These are phyloP conservation scores for Conticribra guillardii DNA, from an alignment of 108 stramenopile species.

Conservation along the genomic window DNA sequence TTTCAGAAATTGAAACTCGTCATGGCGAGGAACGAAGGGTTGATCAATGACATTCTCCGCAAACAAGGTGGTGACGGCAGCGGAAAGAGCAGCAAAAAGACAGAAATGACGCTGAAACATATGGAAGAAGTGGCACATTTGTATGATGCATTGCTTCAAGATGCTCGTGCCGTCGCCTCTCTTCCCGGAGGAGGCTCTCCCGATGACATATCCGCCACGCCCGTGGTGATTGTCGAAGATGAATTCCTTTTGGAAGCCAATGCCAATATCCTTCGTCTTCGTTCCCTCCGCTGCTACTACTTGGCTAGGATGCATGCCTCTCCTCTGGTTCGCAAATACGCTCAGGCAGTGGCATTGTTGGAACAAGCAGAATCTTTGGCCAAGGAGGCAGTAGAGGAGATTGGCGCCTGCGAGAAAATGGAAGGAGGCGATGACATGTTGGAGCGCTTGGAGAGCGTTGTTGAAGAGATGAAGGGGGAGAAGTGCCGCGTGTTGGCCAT, in stretches of 20 bases:
- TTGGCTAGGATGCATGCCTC: conserved; percentile 58
- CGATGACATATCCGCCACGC: conserved; percentile 25
- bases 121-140: conserved; percentile 70
- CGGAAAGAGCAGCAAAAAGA: conserved; percentile 9
- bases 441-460: conserved; percentile 56
- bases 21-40: conserved; percentile 57
- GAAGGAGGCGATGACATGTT: conserved; percentile 57
- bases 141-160: conserved; percentile 81
- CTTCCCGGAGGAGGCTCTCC: conserved; percentile 52
- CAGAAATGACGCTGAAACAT: conserved; percentile 39
- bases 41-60: conserved; percentile 52
- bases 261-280: conserved; percentile 74
- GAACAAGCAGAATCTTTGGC: conserved; percentile 61
- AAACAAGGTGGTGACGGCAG: conserved; percentile 13
- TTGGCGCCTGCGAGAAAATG: conserved; percentile 84
- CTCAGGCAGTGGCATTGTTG: conserved; percentile 61
- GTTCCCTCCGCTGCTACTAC: conserved; percentile 71
- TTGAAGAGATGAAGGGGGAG: conserved; percentile 42
- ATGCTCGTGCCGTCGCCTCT: conserved; percentile 64
- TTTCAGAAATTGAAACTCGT: conserved; percentile 65
- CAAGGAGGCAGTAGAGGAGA: conserved; percentile 76
- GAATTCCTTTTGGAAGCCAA: conserved; percentile 76
- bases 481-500: conserved; percentile 44
- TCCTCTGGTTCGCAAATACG: conserved; percentile 41
- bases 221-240: conserved; percentile 58